Base-by-base conservation (phyloP, 2,329 filamentous ascomycete genomes). In the Lecanicillium sp. region DNA sequence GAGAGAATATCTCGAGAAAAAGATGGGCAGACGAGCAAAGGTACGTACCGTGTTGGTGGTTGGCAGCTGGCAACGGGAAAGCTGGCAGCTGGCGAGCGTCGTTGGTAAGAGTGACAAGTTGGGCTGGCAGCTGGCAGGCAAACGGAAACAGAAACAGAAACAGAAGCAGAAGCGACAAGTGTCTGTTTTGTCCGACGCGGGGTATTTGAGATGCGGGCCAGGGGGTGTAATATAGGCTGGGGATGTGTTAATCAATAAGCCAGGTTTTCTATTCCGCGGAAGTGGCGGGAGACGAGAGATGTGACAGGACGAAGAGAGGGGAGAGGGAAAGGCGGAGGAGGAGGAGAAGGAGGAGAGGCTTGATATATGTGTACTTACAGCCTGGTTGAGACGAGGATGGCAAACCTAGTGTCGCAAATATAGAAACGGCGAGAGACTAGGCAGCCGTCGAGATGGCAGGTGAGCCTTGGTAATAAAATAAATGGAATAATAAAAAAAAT, bases 331-430 rank as follows among this genome's bases (percentile, higher is more conserved):
- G 32, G 32, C 15, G 29, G 33, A 30, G 27, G 33, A 32, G 23
- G 43, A 14, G 32, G 43, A 24, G 33, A 45, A 26, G 35, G 21
- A 24, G 24, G 17, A 12, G 43, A 46, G 43, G 35, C 43, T 46
- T 38, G 43, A 46, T 46, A 46, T 46, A 46, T 33, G 21, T 17
- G 41, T 14, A 39, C 43, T 46, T 46, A 46, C 43, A 46, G 33
- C 43, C 24, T 17, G 43, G 17, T 38, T 44, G 42, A 15, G 24
- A 30, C n/a, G 21, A 32, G 21, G 23, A 17, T 21, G 21, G 9
- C n/a, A 33, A 5, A 15, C n/a, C 30, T 5, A 14, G n/a, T 33
- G 30, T 33, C 8, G n/a, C 10, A 14, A 14, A 11, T 7, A 6
- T 12, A 11, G 30, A 15, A 33, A 6, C 30, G 10, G 30, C n/a